Evolutionary conservation across 441 rosid species (phyloP).

Genomic region (Omphalea diandra): DNA sequence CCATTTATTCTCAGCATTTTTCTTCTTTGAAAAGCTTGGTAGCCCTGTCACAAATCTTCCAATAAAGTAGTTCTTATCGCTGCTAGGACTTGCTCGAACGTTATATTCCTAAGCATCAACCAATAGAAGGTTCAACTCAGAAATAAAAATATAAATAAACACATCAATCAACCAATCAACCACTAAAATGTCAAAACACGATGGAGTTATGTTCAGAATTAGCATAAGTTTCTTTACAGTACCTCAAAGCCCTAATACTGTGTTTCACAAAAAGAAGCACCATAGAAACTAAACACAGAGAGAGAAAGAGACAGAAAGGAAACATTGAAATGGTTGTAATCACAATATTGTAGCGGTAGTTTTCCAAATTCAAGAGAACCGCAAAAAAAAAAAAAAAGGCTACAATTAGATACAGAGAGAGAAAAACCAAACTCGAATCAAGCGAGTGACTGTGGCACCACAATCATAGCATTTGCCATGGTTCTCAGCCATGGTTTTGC

Average conservation of each 20-base stretch:
- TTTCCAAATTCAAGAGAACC: too few species aligned
- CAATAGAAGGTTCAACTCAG: slow-evolving; percentile 15
- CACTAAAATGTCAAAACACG: neutral
- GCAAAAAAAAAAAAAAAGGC: neutral
- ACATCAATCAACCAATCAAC: neutral
- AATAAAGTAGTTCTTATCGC: slow-evolving; percentile 82
- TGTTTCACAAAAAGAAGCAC: too few species aligned
- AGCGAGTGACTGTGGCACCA: slow-evolving; percentile 60
- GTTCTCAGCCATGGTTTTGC: slow-evolving; percentile 76
- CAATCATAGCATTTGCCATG: slow-evolving; percentile 71
- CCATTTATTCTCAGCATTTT: slow-evolving; percentile 86
- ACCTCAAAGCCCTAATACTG: neutral
- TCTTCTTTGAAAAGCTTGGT: slow-evolving; percentile 82
- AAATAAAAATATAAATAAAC: neutral
- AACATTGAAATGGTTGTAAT: too few species aligned
- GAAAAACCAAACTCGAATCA: slow-evolving; percentile 62
- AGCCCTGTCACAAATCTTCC: slow-evolving; percentile 86
- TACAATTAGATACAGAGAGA: neutral
- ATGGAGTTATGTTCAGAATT: neutral
- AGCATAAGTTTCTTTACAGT: neutral
- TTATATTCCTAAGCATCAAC: slow-evolving; percentile 60
- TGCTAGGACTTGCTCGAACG: slow-evolving; percentile 63
- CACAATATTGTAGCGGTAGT: too few species aligned
- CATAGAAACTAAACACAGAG: neutral
- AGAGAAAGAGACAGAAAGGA: neutral